phyloP scores from a whole-genome alignment of 805 yeast genomes.

The Sugiyamaella americana region DNA sequence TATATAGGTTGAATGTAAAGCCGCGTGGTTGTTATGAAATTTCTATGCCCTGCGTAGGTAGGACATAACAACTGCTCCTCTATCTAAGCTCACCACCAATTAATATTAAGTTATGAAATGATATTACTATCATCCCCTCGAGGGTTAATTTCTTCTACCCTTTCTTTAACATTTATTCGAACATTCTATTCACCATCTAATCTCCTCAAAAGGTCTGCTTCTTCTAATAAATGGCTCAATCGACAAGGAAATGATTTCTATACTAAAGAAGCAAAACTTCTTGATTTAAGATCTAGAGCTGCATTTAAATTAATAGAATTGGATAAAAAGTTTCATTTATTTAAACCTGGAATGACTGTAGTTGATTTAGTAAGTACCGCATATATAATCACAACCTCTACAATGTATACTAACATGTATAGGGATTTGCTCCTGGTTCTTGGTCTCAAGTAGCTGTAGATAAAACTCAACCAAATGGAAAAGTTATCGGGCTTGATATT shows the following conservation, averaged over 20 bases:
- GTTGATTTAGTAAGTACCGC: constrained; percentile 56
- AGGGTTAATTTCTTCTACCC: no score
- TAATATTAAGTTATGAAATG: no score
- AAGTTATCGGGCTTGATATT: constrained; percentile 76
- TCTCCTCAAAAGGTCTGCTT: constrained; percentile 25
- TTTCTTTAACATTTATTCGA: no score
- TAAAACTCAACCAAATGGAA: constrained; percentile 44
- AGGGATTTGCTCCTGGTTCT: constrained; percentile 86
- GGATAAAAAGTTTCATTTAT: constrained; percentile 55
- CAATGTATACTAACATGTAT: not conserved
- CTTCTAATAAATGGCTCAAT: constrained; percentile 68
- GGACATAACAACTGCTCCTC: no score
- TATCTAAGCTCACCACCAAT: no score
- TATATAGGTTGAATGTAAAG: no score
- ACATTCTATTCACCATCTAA: no score
- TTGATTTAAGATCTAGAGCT: constrained; percentile 73
- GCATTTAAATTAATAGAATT: constrained; percentile 82
- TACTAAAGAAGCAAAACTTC: constrained; percentile 58
- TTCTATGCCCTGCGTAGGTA: no score
- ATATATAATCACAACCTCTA: constrained; percentile 22
- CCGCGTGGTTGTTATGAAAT: no score
- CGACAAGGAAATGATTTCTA: constrained; percentile 63
- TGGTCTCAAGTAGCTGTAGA: constrained; percentile 83
- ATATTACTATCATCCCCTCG: no score
- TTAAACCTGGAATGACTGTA: constrained; percentile 52